A percentile compares a stretch with the other conserved stretches of the same genome.
Evolutionary conservation across 208 protist species (phyloP).

Genomic region (Angomonas ambiguus): DNA sequence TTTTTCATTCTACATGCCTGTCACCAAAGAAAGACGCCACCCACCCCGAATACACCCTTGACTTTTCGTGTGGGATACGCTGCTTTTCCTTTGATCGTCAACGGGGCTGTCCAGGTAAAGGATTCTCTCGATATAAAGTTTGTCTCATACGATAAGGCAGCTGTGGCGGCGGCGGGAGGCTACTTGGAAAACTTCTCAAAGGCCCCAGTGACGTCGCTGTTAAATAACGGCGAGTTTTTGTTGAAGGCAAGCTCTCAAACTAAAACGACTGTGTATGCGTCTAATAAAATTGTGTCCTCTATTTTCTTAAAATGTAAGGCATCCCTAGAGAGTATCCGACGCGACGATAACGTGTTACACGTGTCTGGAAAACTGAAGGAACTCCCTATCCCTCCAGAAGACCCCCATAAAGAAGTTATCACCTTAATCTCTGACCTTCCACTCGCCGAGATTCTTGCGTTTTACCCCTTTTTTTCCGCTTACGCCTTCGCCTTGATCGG

Average conservation of each 20-base stretch:
- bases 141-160: conserved; percentile 60
- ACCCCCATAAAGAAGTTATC: conserved; percentile 52
- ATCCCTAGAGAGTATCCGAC: conserved; percentile 38
- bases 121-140: conserved; percentile 69
- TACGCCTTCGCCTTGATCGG: conserved; percentile 77
- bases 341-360: conserved; percentile 46
- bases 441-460: conserved; percentile 75
- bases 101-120: conserved; percentile 65
- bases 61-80: conserved; percentile 72
- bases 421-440: conserved; percentile 56
- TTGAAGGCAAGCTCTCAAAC: conserved; percentile 47
- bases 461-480: conserved; percentile 76
- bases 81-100: conserved; percentile 60
- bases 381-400: conserved; percentile 14
- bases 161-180: conserved; percentile 54
- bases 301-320: conserved; percentile 49
- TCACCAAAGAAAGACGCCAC: conserved; percentile 44
- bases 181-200: conserved; percentile 77
- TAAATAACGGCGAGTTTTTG: conserved; percentile 70
- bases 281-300: conserved; percentile 52
- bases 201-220: conserved; percentile 34
- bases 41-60: conserved; percentile 33
- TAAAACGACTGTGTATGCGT: conserved; percentile 79
- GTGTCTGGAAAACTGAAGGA: conserved; percentile 31
- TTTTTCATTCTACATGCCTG: conserved; percentile 83